Base-by-base conservation (phyloP, 805 yeast genomes). In the Candida ponderosae region DNA sequence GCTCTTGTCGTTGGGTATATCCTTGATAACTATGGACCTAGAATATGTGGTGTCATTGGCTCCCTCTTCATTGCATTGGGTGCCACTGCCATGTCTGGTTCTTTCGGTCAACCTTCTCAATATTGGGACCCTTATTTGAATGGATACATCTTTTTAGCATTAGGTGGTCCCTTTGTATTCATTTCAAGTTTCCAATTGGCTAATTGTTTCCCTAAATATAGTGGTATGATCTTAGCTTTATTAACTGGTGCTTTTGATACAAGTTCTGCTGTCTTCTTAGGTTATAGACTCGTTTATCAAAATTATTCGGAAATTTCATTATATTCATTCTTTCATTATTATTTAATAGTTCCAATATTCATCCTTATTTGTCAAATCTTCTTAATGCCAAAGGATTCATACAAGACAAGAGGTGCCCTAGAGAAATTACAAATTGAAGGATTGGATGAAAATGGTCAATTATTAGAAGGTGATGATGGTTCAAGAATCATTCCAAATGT, bases 211-310 rank as follows among this genome's bases (percentile, higher is more conserved):
- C 96, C 96, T 2, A 72, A 74, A 31, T 76, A 74, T 49, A 81
- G 95, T 4, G 96, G 96, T 0, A 70, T 84, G 33, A 68, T 88
- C 17, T 62, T 88, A 46, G 95, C 96, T 0, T 59, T 86, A 15
- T 62, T 89, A 35, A 86, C 96, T 0, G 97, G 97, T n/a, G 88
- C 96, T 0, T 88, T 89, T 54, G 97, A 90, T 58, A 72, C 95
- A 0, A 84, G 95, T 2, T 78, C 94, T n/a, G 96, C 95, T 0
- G 70, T 89, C 33, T 89, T 89, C 53, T 65, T 87, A 47, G 48
- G 74, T 10, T 90, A 88, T 63, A 65, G 95, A 48, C 42, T 87
- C 15, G 50, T 72, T 11, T 88, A 83, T 58, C 77, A 74, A 44
- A 42, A 47, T 9, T 33, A 51, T 24, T 15, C 30, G 11, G 39